Percentiles rank a stretch among this genome's conserved stretches.
Conservation (phyloP, 2,329 filamentous ascomycete species). For the Penicillium sp. region DNA sequence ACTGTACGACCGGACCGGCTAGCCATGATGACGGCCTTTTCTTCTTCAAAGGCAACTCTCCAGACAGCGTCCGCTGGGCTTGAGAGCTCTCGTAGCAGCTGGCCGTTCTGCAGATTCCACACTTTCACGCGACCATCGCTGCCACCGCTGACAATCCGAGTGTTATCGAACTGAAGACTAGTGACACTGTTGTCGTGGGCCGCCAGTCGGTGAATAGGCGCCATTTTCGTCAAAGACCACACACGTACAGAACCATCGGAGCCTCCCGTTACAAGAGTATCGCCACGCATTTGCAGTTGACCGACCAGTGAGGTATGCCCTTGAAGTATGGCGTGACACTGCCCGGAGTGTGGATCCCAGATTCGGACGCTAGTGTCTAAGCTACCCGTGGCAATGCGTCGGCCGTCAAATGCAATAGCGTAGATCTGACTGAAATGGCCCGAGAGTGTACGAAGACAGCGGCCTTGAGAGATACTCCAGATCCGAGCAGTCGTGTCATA, state of each 20-base stretch:
- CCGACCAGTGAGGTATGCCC: conserved; percentile 96
- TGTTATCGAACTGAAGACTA: conserved; percentile 94
- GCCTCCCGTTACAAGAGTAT: conserved; percentile 92
- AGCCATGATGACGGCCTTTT: conserved; percentile 96
- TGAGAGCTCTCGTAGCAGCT: conserved; percentile 85
- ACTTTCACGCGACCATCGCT: conserved; percentile 98
- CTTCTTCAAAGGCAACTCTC: conserved; percentile 96
- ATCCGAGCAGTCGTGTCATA: conserved; percentile 97
- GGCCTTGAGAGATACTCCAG: conserved; percentile 95
- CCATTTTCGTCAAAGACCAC: conserved; percentile 89
- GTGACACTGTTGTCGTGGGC: conserved; percentile 99
- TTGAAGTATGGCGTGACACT: conserved; percentile 87
- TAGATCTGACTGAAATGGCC: conserved; percentile 99
- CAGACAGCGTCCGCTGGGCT: conserved; percentile 92
- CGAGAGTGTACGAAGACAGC: conserved; percentile 82
- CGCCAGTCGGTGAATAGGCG: conserved; percentile 87
- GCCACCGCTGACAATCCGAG: conserved; percentile 89
- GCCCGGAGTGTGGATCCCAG: conserved; percentile 86
- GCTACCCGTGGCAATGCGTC: conserved; percentile 89
- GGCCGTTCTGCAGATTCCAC: conserved; percentile 92
- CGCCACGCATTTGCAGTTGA: conserved; percentile 90
- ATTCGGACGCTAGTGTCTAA: conserved; percentile 95
- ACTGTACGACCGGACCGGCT: conserved; percentile 80
- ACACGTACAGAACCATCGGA: conserved; percentile 95
- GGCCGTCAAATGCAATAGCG: conserved; percentile 94